These are phyloP conservation scores for Aspergillus campestris DNA, from an alignment of 495 filamentous ascomycete genomes.

Conservation along the genomic window DNA sequence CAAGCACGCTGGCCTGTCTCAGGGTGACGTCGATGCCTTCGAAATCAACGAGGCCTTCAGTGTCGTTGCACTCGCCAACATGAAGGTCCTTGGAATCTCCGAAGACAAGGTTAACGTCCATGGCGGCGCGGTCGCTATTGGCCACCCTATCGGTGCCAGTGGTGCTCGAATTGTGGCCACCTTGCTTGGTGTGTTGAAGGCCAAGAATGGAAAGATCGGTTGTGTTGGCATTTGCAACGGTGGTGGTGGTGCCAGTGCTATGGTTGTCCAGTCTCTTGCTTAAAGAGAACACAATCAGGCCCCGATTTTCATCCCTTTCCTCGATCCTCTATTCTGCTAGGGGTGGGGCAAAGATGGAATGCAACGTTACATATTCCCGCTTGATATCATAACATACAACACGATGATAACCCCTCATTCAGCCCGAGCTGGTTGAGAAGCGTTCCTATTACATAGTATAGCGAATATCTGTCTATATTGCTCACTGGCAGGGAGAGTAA, in stretches of 20 bases:
- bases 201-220: slow-evolving; percentile 88
- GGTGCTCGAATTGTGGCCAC: slow-evolving; percentile 93
- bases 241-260: slow-evolving; percentile 84
- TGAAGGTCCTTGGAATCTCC: slow-evolving; percentile 72
- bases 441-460: too few relatives aligned
- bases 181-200: slow-evolving; percentile 76
- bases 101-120: slow-evolving; percentile 92
- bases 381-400: too few relatives aligned
- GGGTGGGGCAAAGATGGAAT: too few relatives aligned
- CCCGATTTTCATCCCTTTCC: too few relatives aligned
- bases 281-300: slow-evolving; percentile 8
- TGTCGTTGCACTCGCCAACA: slow-evolving; percentile 90
- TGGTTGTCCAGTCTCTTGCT: slow-evolving; percentile 66
- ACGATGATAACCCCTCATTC: too few relatives aligned
- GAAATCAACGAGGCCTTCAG: slow-evolving; percentile 99
- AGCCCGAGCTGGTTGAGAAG: too few relatives aligned
- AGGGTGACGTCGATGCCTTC: slow-evolving; percentile 75
- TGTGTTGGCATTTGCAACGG: slow-evolving; percentile 96
- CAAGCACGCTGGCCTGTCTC: slow-evolving; percentile 74
- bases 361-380: too few relatives aligned
- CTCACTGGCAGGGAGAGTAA: too few relatives aligned
- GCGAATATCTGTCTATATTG: too few relatives aligned
- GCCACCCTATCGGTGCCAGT: slow-evolving; percentile 87
- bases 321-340: too few relatives aligned
- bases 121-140: slow-evolving; percentile 90